phyloP scores from a whole-genome alignment of 2,329 filamentous ascomycete species.

The Trichoderma koningii region DNA sequence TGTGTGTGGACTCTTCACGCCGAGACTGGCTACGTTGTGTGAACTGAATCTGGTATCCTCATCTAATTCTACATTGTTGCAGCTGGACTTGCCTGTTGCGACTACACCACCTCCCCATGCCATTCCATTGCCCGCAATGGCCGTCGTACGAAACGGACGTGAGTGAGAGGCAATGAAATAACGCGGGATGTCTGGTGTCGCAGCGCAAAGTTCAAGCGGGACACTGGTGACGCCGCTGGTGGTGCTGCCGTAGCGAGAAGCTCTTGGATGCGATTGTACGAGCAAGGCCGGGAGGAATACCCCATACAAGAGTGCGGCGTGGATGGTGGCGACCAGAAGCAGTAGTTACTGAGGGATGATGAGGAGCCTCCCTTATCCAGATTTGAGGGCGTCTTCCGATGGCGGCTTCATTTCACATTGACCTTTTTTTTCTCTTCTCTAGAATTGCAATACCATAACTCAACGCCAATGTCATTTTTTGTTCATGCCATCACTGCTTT shows the following conservation, averaged over 20 bases:
- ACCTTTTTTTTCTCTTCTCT: not conserved
- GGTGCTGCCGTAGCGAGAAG: not conserved
- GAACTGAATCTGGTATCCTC: too few relatives aligned
- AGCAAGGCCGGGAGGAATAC: not conserved
- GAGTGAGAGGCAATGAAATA: too few relatives aligned
- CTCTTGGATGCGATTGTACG: not conserved
- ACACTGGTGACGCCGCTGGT: not conserved
- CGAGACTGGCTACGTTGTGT: too few relatives aligned
- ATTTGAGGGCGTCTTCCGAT: not conserved
- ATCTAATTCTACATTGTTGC: too few relatives aligned
- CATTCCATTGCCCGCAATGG: too few relatives aligned
- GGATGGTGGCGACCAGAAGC: not conserved
- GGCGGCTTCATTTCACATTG: not conserved
- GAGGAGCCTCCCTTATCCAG: not conserved
- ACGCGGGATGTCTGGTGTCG: too few relatives aligned
- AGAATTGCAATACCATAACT: not conserved
- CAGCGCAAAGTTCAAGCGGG: too few relatives aligned
- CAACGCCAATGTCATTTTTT: not conserved
- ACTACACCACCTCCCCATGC: too few relatives aligned
- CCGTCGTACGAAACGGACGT: too few relatives aligned
- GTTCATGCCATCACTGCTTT: not conserved
- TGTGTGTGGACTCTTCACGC: too few relatives aligned
- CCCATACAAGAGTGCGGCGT: not conserved
- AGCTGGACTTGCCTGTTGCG: too few relatives aligned
- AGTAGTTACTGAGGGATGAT: not conserved